Conservation (phyloP, 306 rosid genomes). For the Sicyos baderoa region DNA sequence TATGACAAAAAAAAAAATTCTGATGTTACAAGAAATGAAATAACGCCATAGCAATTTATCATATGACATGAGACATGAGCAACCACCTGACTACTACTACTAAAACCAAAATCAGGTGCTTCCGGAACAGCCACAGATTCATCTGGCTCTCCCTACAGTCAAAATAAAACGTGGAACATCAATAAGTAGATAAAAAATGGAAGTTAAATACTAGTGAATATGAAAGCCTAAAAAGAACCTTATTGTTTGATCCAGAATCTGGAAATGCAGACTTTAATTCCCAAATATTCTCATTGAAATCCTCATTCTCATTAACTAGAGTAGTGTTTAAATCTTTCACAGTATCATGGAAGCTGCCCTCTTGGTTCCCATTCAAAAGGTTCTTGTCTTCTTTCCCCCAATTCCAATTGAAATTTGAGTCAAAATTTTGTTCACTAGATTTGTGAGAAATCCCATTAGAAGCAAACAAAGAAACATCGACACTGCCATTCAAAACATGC, state of each 20-base stretch:
- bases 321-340: constrained; percentile 20
- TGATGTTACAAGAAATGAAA: not conserved
- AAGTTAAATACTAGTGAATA: not conserved
- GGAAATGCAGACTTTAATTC: constrained; percentile 32
- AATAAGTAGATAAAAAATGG: not conserved
- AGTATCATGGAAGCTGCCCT: constrained; percentile 23
- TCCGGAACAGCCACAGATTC: constrained; percentile 9
- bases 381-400: constrained; percentile 13
- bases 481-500: not conserved
- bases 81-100: constrained; percentile 12
- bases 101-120: constrained; percentile 6
- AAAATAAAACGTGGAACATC: constrained; percentile 6
- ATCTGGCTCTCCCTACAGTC: constrained; percentile 8
- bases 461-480: not conserved
- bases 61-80: not conserved
- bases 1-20: not conserved
- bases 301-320: not conserved
- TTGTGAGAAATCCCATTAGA: constrained; percentile 16
- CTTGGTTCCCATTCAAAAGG: not conserved
- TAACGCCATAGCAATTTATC: not conserved
- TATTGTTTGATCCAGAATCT: constrained; percentile 28
- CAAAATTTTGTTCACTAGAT: constrained; percentile 24
- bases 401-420: constrained; percentile 12
- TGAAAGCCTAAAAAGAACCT: constrained; percentile 28
- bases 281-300: constrained; percentile 30